Evolutionary conservation across 345 rosid genomes (phyloP).

Genomic region (Salix koriyanagi): DNA sequence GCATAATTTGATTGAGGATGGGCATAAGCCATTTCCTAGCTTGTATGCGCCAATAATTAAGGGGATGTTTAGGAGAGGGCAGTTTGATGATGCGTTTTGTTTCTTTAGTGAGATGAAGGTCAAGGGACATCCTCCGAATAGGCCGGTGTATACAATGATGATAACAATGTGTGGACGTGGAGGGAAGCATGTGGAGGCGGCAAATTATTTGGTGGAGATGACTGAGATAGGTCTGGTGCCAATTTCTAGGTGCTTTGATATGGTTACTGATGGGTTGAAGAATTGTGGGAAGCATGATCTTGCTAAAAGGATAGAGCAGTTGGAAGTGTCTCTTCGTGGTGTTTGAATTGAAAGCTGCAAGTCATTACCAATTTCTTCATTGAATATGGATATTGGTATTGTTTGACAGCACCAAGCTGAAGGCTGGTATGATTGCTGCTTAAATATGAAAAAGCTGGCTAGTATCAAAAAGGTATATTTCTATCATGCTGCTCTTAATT

Average conservation of each 20-base stretch:
- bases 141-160: conserved; percentile 88
- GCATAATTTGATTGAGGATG: conserved; percentile 67
- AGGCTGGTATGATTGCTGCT: not conserved
- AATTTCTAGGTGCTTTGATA: conserved; percentile 79
- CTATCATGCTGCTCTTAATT: not conserved
- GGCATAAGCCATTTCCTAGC: conserved; percentile 85
- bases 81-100: conserved; percentile 81
- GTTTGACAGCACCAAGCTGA: not conserved
- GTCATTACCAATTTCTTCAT: not conserved
- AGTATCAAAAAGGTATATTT: not conserved
- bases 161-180: conserved; percentile 89
- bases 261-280: conserved; percentile 86
- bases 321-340: conserved; percentile 61
- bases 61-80: conserved; percentile 68
- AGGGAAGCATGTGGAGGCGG: conserved; percentile 75
- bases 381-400: not conserved
- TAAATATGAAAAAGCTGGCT: not conserved
- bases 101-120: conserved; percentile 84
- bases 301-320: conserved; percentile 67
- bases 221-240: conserved; percentile 80
- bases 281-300: conserved; percentile 82
- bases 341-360: conserved; percentile 13
- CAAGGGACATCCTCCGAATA: conserved; percentile 81
- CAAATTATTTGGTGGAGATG: conserved; percentile 85
- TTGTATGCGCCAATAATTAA: conserved; percentile 83